These are phyloP conservation scores for Ceratocystis huliohia DNA, from an alignment of 2,329 filamentous ascomycete species.

Conservation along the genomic window DNA sequence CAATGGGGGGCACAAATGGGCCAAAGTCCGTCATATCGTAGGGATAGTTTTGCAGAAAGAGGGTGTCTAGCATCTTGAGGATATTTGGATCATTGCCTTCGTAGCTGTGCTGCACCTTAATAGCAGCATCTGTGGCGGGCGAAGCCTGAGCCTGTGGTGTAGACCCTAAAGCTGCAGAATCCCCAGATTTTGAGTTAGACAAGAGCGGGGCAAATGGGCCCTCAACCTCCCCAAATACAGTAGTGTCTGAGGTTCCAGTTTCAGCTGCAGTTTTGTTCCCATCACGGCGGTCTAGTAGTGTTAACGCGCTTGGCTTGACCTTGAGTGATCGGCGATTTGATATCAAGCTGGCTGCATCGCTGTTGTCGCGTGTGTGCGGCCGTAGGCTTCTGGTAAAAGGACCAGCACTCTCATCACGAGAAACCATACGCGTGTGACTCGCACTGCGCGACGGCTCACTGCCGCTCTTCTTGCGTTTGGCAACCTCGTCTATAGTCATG, in stretches of 20 bases:
- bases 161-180: neutral
- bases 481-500: constrained; percentile 64
- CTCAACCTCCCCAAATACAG: constrained; percentile 48
- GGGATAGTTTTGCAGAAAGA: constrained; percentile 63
- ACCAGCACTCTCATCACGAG: constrained; percentile 13
- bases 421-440: constrained; percentile 15
- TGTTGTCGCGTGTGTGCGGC: constrained; percentile 7
- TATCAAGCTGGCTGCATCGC: constrained; percentile 18
- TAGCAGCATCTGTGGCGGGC: neutral
- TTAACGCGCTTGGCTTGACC: constrained; percentile 47
- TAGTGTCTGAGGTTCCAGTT: constrained; percentile 46
- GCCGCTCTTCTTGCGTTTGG: constrained; percentile 38
- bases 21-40: constrained; percentile 60
- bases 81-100: constrained; percentile 62
- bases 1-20: constrained; percentile 38
- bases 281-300: constrained; percentile 46
- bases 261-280: constrained; percentile 46
- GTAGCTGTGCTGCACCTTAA: constrained; percentile 58
- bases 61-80: constrained; percentile 63
- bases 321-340: constrained; percentile 17
- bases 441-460: constrained; percentile 26
- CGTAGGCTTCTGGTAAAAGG: neutral
- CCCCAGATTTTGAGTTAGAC: neutral
- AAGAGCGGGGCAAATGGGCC: constrained; percentile 35
- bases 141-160: neutral